phyloP scores from a whole-genome alignment of 495 filamentous ascomycete species.

The Penicillium riverlandense region DNA sequence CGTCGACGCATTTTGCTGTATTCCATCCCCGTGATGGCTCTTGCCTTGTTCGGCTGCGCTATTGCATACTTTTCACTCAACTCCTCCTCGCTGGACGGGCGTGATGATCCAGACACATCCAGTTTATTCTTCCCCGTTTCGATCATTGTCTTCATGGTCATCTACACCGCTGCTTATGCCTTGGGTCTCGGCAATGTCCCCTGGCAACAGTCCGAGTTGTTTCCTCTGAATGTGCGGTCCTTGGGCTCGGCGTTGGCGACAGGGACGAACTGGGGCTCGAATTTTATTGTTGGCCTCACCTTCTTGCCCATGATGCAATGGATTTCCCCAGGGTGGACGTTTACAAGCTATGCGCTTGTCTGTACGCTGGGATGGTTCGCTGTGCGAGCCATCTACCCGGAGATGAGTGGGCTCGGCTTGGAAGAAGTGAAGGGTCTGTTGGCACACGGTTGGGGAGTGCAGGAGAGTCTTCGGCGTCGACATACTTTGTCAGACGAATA shows the following conservation, averaged over 20 bases:
- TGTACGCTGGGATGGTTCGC: conserved; percentile 60
- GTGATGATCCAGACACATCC: too few relatives aligned
- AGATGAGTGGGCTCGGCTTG: conserved; percentile 72
- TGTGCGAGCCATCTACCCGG: conserved; percentile 72
- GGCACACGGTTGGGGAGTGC: conserved; percentile 62
- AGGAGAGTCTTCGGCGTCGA: conserved; percentile 13
- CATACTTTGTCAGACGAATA: not conserved
- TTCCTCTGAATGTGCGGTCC: conserved; percentile 74
- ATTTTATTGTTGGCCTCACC: conserved; percentile 80
- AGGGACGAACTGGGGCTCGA: conserved; percentile 81
- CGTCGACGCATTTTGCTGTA: conserved; percentile 73
- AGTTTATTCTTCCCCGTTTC: conserved; percentile 24
- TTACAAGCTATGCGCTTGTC: conserved; percentile 64
- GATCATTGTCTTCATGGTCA: conserved; percentile 63
- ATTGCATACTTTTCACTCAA: conserved; percentile 51
- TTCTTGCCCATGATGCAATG: conserved; percentile 82
- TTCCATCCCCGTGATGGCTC: conserved; percentile 78
- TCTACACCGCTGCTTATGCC: conserved; percentile 84
- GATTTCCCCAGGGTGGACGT: conserved; percentile 69
- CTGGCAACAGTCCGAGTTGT: conserved; percentile 91
- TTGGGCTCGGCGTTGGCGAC: conserved; percentile 78
- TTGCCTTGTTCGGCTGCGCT: conserved; percentile 60
- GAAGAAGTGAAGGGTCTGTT: conserved; percentile 75
- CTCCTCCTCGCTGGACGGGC: too few relatives aligned
- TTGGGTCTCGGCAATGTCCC: conserved; percentile 86